A percentile compares a stretch with the other conserved stretches of the same genome.
phyloP scores from a whole-genome alignment of 352 stramenopile species.

The Pythium grandisporangium region DNA sequence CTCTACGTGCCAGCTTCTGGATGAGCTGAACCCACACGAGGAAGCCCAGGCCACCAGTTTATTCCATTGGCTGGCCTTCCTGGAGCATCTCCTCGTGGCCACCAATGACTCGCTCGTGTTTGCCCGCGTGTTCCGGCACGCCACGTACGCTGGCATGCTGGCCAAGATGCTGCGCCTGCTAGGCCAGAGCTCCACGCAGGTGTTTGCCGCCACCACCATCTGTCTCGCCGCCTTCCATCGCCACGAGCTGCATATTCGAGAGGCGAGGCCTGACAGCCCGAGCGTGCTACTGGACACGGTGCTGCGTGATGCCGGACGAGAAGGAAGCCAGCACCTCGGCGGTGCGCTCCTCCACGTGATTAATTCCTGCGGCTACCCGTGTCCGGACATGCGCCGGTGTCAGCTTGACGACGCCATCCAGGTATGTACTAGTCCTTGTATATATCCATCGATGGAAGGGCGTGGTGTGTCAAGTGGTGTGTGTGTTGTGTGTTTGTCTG shows the following conservation, averaged over 20 bases:
- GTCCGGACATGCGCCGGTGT: slow-evolving; percentile 17
- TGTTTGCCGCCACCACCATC: slow-evolving; percentile 55
- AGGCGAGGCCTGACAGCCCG: not conserved
- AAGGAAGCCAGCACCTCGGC: slow-evolving; percentile 51
- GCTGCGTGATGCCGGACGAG: slow-evolving; percentile 23
- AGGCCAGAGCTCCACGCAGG: slow-evolving; percentile 37
- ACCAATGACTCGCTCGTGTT: slow-evolving; percentile 20
- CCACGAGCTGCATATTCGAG: slow-evolving; percentile 26
- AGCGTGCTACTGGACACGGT: slow-evolving; percentile 43
- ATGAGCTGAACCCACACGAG: slow-evolving; percentile 38
- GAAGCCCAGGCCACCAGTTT: slow-evolving; percentile 29
- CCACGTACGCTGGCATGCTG: slow-evolving; percentile 53
- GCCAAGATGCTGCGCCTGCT: slow-evolving; percentile 55
- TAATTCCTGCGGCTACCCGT: slow-evolving; percentile 73
- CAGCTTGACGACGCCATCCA: slow-evolving; percentile 46
- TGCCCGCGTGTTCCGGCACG: slow-evolving; percentile 23
- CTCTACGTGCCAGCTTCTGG: slow-evolving; percentile 56
- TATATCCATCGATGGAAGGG: too few relatives aligned
- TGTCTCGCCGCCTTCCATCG: slow-evolving; percentile 45
- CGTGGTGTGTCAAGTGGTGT: too few relatives aligned
- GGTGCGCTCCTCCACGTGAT: slow-evolving; percentile 69
- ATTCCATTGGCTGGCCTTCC: slow-evolving; percentile 56
- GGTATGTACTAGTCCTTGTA: slow-evolving; percentile 14
- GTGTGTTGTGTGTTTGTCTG: slow-evolving; percentile 1
- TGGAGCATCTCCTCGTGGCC: slow-evolving; percentile 38